These are phyloP conservation scores for Alisma plantagoaquatica DNA, from an alignment of 106 monocot genomes.

Conservation along the genomic window DNA sequence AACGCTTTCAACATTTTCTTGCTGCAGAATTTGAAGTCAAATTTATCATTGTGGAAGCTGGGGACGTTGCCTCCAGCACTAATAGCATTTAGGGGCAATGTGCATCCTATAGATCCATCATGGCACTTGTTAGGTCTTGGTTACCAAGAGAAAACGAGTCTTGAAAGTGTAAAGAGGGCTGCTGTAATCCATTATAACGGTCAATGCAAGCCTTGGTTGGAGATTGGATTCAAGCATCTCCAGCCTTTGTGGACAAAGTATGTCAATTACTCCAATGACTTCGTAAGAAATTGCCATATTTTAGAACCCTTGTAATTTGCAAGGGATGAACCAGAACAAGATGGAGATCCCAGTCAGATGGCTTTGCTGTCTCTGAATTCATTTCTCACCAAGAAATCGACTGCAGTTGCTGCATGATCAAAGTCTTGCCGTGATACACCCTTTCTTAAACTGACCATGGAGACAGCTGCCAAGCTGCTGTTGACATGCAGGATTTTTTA, in stretches of 20 bases:
- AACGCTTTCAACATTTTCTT: constrained; percentile 1
- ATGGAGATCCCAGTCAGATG: too few species aligned
- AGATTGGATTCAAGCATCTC: constrained; percentile 79
- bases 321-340: too few species aligned
- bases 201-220: constrained; percentile 89
- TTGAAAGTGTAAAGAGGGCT: constrained; percentile 42
- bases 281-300: constrained; percentile 72
- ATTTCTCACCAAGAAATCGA: too few species aligned
- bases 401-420: too few species aligned
- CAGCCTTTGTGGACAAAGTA: constrained; percentile 82
- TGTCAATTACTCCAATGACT: constrained; percentile 85
- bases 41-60: constrained; percentile 80
- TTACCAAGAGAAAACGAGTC: constrained; percentile 79
- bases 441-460: too few species aligned
- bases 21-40: constrained; percentile 77
- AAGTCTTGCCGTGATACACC: too few species aligned
- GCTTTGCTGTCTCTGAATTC: too few species aligned
- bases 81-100: constrained; percentile 72
- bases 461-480: too few species aligned
- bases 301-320: constrained; percentile 38
- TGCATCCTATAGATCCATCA: constrained; percentile 64
- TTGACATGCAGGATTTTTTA: too few species aligned
- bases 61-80: constrained; percentile 88
- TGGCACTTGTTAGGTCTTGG: constrained; percentile 95
- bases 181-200: constrained; percentile 93